A percentile compares a stretch with the other conserved stretches of the same genome.
Evolutionary conservation across 2,329 filamentous ascomycete species (phyloP).

Genomic region (Sclerotinia borealis): DNA sequence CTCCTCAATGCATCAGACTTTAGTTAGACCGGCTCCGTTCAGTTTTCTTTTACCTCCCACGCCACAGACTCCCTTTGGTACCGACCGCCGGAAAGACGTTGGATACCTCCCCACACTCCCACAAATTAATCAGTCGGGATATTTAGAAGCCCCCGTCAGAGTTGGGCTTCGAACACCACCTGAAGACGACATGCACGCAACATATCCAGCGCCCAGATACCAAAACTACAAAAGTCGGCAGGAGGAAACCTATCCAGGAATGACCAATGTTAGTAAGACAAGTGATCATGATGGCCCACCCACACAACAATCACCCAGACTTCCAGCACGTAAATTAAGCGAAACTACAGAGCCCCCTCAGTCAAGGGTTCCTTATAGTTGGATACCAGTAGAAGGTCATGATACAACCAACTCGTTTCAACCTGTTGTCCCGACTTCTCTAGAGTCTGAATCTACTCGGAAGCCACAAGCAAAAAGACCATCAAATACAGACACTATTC

Average conservation of each 20-base stretch:
- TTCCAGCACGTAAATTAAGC: background rate
- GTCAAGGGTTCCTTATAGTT: background rate
- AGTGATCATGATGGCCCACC: background rate
- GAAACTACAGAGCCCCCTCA: background rate
- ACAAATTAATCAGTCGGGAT: conserved; percentile 18
- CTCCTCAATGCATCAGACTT: conserved; percentile 32
- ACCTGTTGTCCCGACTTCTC: background rate
- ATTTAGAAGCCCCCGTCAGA: conserved; percentile 26
- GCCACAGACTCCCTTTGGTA: conserved; percentile 15
- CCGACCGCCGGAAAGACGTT: conserved; percentile 24
- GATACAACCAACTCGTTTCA: background rate
- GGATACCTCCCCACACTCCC: conserved; percentile 11
- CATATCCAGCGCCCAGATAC: conserved; percentile 42
- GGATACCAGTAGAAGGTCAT: background rate
- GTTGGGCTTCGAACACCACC: conserved; percentile 46
- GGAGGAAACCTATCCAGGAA: conserved; percentile 32
- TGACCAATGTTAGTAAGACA: background rate
- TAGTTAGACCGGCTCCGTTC: conserved; percentile 27
- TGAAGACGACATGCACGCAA: conserved; percentile 46
- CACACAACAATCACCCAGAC: conserved; percentile 15
- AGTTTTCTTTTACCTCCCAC: conserved; percentile 26
- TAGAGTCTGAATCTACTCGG: conserved; percentile 6
- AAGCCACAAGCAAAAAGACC: conserved; percentile 21
- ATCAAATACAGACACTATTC: conserved; percentile 23
- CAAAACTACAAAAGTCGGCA: conserved; percentile 40